Evolutionary conservation across 768 basidiomycete species (phyloP).

Genomic region (Leccinum olivaceopallidum): DNA sequence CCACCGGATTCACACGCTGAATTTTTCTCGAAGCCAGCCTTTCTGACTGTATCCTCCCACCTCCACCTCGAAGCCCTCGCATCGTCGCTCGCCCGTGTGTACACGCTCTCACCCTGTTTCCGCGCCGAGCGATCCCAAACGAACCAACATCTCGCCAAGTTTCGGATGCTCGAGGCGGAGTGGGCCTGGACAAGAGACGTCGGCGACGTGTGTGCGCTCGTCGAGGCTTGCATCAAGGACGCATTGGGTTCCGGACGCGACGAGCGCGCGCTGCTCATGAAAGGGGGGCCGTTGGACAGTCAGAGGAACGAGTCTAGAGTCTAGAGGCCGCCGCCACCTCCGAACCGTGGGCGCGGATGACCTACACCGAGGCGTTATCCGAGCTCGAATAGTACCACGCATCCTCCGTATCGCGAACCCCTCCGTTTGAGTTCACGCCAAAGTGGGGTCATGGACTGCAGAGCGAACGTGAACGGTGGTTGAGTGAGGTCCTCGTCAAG

Average conservation of each 20-base stretch:
- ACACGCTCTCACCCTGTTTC: constrained; percentile 92
- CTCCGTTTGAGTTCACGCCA: constrained; percentile 56
- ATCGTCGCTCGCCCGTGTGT: constrained; percentile 76
- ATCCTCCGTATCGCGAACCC: constrained; percentile 22
- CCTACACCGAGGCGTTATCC: constrained; percentile 75
- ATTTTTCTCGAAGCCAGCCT: constrained; percentile 76
- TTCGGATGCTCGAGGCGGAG: constrained; percentile 99
- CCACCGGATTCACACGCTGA: constrained; percentile 35
- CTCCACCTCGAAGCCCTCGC: constrained; percentile 91
- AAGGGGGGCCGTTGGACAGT: constrained; percentile 33
- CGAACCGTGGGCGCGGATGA: constrained; percentile 66
- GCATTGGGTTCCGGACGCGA: constrained; percentile 37
- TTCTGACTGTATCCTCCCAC: constrained; percentile 94
- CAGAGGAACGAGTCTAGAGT: constrained; percentile 31
- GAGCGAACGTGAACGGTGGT: constrained; percentile 92
- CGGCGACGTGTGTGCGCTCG: constrained; percentile 52
- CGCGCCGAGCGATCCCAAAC: constrained; percentile 91
- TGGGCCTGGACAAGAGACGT: constrained; percentile 61
- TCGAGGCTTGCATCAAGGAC: constrained; percentile 54
- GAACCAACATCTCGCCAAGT: constrained; percentile 89
- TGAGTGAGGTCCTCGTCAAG: constrained; percentile 64
- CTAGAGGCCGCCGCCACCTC: constrained; percentile 39
- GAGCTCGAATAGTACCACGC: constrained; percentile 45
- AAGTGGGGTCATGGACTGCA: constrained; percentile 71
- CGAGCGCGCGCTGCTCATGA: constrained; percentile 35